Percentiles rank a stretch among this genome's conserved stretches.
Conservation (phyloP, 768 basidiomycete species). For the Sarcodon sp. region DNA sequence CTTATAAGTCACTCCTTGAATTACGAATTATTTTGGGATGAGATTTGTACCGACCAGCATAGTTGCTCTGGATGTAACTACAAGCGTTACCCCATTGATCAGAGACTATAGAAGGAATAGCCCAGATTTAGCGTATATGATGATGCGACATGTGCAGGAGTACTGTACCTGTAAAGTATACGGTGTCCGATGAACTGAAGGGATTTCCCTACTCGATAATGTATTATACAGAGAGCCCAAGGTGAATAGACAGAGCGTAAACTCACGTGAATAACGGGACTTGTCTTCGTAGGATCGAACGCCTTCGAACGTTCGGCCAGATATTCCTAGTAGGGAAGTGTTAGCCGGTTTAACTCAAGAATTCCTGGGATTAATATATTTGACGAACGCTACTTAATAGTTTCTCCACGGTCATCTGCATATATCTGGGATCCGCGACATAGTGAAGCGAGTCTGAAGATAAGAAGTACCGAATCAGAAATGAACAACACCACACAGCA, state of each 20-base stretch:
- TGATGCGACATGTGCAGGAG: neutral
- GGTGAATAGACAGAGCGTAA: neutral
- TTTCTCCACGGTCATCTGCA: conserved; percentile 66
- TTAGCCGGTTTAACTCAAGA: too few species aligned
- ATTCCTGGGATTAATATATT: neutral
- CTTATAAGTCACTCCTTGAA: neutral
- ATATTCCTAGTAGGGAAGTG: conserved; percentile 52
- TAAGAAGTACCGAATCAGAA: neutral
- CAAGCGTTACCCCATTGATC: conserved; percentile 88
- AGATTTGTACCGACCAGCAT: conserved; percentile 39
- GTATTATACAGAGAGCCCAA: neutral
- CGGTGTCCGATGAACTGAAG: conserved; percentile 79
- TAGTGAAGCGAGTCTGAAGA: conserved; percentile 71
- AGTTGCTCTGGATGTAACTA: conserved; percentile 84
- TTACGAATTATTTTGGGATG: neutral
- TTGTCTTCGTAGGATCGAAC: conserved; percentile 58
- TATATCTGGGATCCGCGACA: conserved; percentile 81
- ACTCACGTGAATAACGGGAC: conserved; percentile 56
- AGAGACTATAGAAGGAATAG: conserved; percentile 32
- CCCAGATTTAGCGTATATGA: neutral
- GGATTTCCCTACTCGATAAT: conserved; percentile 54
- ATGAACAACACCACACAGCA: neutral
- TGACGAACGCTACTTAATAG: conserved; percentile 66
- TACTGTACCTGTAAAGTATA: conserved; percentile 75
- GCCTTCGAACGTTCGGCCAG: conserved; percentile 67